Base-by-base conservation (phyloP, 2,329 filamentous ascomycete genomes). In the Coniochaeta sp. region DNA sequence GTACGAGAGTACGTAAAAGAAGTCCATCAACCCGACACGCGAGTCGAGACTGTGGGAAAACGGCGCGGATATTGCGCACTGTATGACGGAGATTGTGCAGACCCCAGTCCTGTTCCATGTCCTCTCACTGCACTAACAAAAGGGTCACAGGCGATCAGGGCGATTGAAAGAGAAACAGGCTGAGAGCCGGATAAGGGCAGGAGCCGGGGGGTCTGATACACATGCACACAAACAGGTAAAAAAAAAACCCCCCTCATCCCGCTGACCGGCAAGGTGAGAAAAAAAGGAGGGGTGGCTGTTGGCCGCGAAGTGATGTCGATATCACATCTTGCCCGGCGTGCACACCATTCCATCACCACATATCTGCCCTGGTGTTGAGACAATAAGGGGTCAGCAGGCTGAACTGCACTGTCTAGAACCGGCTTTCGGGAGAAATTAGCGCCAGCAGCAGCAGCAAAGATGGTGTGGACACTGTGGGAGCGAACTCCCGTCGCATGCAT, bases 201-300 rank as follows among this genome's bases (percentile, higher is more conserved):
- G 34, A 56, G 33, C 59, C 60, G 61, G 61, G 61, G 61, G 26
- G 34, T 55, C 16, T 61, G 61, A 63, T 63, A 63, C 61, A 63
- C 61, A 60, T 6, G 38, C 26, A 26, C 34, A 33, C 47, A 52
- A 52, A 52, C 47, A 3, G 24, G 11, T 33, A 33, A 33, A 17
- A 50, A 52, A 22, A 47, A 22, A 3, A 52, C n/a, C n/a, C 47
- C 47, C 58, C 38, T 58, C 52, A 9, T 44, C 3, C 24, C 31
- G 43, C 31, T 28, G 47, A 52, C 47, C 47, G 22, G 47, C 24
- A 28, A 28, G 47, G 47, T 52, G 47, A 28, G 47, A 31, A 52
- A 31, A 52, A 47, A 52, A 52, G 24, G 24, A 52, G 47, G 47
- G 24, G 47, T 14, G 47, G 47, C 12, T 4, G 24, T 17, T 31